phyloP scores from a whole-genome alignment of 306 rosid genomes.

The Sphenostylis stenocarpa region DNA sequence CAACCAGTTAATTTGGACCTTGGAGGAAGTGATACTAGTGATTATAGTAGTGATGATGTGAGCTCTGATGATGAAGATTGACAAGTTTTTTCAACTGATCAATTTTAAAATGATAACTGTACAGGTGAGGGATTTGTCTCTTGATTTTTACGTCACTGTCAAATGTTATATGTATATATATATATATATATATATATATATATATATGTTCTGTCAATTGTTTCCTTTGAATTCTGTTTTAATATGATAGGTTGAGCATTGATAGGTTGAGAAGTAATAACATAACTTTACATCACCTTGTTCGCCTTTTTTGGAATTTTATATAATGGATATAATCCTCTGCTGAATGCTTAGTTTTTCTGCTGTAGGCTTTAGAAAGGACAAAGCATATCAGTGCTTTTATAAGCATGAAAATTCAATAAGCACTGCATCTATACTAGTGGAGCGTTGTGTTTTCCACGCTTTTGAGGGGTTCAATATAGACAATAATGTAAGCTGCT shows the following conservation, averaged over 20 bases:
- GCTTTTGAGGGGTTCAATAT: neutral
- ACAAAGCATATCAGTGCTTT: neutral
- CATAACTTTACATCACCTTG: neutral
- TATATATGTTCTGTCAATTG: neutral
- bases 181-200: no score
- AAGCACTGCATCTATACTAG: neutral
- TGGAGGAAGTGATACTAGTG: constrained; percentile 86
- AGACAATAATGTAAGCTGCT: neutral
- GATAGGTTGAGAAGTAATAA: neutral
- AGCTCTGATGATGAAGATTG: constrained; percentile 84
- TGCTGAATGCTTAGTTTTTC: neutral
- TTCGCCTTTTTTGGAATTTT: neutral
- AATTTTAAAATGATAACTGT: neutral
- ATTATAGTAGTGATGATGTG: constrained; percentile 81
- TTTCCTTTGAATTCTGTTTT: neutral
- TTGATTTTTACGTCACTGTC: constrained; percentile 25
- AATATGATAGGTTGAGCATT: neutral
- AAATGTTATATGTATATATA: no score
- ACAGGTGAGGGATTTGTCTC: constrained; percentile 17
- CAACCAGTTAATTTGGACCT: constrained; percentile 84
- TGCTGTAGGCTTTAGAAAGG: neutral
- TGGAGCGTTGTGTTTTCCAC: constrained; percentile 5
- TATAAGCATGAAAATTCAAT: neutral
- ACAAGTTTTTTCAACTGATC: constrained; percentile 19
- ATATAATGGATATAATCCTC: neutral